Evolutionary conservation across 176 grass and related monocot genomes (phyloP).

Genomic region (Alopecurus myosuroides): DNA sequence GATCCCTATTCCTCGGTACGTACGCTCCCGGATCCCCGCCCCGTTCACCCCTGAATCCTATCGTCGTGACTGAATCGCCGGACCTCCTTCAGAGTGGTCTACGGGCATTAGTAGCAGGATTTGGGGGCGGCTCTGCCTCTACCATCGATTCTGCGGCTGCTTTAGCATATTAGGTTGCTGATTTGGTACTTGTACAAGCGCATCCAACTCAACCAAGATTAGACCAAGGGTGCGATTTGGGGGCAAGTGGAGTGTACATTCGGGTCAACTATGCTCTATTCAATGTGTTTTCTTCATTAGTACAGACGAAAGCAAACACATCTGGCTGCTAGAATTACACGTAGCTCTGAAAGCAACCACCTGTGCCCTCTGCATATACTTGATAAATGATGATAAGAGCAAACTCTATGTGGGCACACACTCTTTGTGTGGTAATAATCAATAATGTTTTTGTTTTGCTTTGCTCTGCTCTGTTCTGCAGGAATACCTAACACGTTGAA

Average conservation of each 20-base stretch:
- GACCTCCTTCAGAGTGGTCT: too few species aligned
- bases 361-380: background rate
- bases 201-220: background rate
- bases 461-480: conserved; percentile 41
- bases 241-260: background rate
- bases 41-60: background rate
- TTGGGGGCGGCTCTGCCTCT: background rate
- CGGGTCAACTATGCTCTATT: background rate
- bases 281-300: background rate
- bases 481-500: conserved; percentile 89
- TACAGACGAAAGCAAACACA: background rate
- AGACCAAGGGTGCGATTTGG: background rate
- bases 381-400: too few species aligned
- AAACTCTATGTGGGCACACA: background rate
- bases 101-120: background rate
- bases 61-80: background rate
- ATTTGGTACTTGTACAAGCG: background rate
- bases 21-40: background rate
- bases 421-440: too few species aligned
- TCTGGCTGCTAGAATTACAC: background rate
- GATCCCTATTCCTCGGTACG: conserved; percentile 78
- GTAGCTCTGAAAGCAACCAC: background rate
- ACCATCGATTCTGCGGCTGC: background rate
- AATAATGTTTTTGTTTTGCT: background rate
- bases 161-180: background rate